Evolutionary conservation across 2,329 filamentous ascomycete species (phyloP), one percentile per base, ranked within the genome.

Genomic region (Geosmithia flava): DNA sequence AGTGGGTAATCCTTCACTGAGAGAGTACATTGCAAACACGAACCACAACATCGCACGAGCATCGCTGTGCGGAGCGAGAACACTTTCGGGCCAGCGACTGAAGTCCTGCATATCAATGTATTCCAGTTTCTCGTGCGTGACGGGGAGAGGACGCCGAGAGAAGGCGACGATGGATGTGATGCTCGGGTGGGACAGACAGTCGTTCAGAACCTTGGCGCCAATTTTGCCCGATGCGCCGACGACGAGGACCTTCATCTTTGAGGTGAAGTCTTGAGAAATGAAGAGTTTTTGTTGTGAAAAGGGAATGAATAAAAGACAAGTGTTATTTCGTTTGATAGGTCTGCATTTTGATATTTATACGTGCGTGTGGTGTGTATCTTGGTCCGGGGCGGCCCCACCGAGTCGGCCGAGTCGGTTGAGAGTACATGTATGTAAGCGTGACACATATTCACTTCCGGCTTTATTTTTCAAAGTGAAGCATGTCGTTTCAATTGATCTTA

Each of bases 201-300:
- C 61, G 11, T 41, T 49, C 11, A 66, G 54, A 7, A 53, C 61
- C 45, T 57, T 59, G 44, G 61, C 49, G 45, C 63, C 64, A 42
- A 66, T 64, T 5, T 52, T 56, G 1, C 63, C 63, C 13, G 55
- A 62, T 0, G 61, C 64, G 29, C 63, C 63, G 15, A 56, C 54
- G 16, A 66, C 55, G 40, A 66, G 61, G 46, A 66, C 50, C 46
- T 66, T 66, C 63, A 66, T 66, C 42, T n/a, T n/a, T n/a, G n/a
- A n/a, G n/a, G n/a, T n/a, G n/a, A n/a, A n/a, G n/a, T n/a, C n/a
- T n/a, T n/a, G n/a, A n/a, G n/a, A n/a, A n/a, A n/a, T n/a, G n/a
- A n/a, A n/a, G n/a, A n/a, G n/a, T n/a, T n/a, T n/a, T n/a, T n/a
- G n/a, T n/a, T n/a, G n/a, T n/a, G n/a, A n/a, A n/a, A n/a, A n/a